Conservation (phyloP, 139 green algal genomes). For the Picochlorum sp. region DNA sequence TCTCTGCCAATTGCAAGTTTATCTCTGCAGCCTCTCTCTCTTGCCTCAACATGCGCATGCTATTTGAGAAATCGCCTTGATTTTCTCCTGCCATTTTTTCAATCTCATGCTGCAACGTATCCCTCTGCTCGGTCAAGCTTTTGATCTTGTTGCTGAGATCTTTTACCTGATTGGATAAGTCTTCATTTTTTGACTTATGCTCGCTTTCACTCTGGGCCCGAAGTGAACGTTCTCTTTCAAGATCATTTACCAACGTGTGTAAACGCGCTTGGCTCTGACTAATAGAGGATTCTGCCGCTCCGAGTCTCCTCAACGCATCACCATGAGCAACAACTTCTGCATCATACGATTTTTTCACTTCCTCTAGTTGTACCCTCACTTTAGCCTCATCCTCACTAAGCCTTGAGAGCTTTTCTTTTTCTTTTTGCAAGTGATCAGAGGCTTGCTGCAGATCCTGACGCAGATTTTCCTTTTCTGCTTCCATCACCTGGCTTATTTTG, state of each 20-base stretch:
- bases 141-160: slow-evolving; percentile 3
- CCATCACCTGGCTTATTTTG: neutral
- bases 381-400: neutral
- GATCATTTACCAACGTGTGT: neutral
- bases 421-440: neutral
- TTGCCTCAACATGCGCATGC: slow-evolving; percentile 30
- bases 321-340: slow-evolving; percentile 31
- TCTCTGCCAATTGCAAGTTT: slow-evolving; percentile 26
- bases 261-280: neutral
- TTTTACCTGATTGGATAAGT: slow-evolving; percentile 7
- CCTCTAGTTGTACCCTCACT: slow-evolving; percentile 5
- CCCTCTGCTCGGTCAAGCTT: slow-evolving; percentile 24
- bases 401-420: neutral
- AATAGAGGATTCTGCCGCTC: neutral
- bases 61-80: slow-evolving; percentile 17
- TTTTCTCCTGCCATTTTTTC: slow-evolving; percentile 15
- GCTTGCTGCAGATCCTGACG: neutral
- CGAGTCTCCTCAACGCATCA: slow-evolving; percentile 11
- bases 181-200: neutral
- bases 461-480: neutral
- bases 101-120: slow-evolving; percentile 33
- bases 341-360: slow-evolving; percentile 25
- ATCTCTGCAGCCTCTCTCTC: slow-evolving; percentile 33
- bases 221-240: neutral
- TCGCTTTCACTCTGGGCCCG: neutral